Percentiles rank a stretch among this genome's conserved stretches.
phyloP scores from a whole-genome alignment of 345 rosid species.

The Bretschneidera sinensis region DNA sequence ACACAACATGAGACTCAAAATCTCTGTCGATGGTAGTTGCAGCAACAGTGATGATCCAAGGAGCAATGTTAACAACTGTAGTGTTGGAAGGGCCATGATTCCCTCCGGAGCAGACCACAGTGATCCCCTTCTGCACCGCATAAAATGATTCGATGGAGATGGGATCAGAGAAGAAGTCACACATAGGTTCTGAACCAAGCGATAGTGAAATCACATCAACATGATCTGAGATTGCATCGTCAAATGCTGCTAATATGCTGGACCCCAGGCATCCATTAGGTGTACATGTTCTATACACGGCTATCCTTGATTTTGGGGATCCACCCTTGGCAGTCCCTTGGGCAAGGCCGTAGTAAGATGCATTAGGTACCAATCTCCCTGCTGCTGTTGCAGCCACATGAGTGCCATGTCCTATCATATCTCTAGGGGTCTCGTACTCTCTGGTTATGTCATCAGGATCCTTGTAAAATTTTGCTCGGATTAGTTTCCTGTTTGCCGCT shows the following conservation, averaged over 20 bases:
- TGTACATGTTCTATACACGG: constrained; percentile 58
- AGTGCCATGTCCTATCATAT: constrained; percentile 71
- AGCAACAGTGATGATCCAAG: constrained; percentile 84
- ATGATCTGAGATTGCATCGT: constrained; percentile 70
- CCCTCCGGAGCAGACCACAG: constrained; percentile 78
- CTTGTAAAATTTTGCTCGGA: constrained; percentile 71
- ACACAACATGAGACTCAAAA: constrained; percentile 61
- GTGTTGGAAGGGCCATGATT: constrained; percentile 57
- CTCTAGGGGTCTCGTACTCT: constrained; percentile 46
- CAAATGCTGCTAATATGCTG: constrained; percentile 63
- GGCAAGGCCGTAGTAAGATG: constrained; percentile 78
- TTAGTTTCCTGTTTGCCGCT: constrained; percentile 82
- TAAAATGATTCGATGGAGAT: constrained; percentile 80
- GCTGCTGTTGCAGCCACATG: constrained; percentile 70
- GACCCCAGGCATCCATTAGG: constrained; percentile 56
- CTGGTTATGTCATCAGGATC: constrained; percentile 21
- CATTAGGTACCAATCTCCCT: constrained; percentile 51
- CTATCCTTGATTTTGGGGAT: constrained; percentile 58
- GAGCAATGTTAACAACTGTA: constrained; percentile 58
- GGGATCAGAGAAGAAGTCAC: no score
- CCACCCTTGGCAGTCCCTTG: constrained; percentile 74
- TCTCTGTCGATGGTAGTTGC: constrained; percentile 81
- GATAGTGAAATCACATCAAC: constrained; percentile 75
- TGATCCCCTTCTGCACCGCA: constrained; percentile 62
- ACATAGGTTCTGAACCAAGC: no score